Evolutionary conservation across 140 eudicot species (phyloP).

Genomic region (Oenanthe javanica): DNA sequence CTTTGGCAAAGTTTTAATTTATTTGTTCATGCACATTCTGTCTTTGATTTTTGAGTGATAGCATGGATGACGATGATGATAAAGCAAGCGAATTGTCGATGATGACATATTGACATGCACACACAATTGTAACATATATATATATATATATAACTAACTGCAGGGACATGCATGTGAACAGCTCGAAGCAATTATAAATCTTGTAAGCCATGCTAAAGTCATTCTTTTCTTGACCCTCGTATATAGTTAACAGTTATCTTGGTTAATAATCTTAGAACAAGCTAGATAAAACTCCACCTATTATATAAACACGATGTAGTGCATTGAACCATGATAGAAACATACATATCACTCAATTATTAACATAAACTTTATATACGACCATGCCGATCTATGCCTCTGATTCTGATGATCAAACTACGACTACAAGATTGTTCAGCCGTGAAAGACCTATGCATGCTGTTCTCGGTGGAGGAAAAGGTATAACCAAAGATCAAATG

Average conservation of each 20-base stretch:
- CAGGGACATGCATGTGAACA: not conserved
- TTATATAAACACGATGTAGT: slow-evolving; percentile 20
- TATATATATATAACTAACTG: not conserved
- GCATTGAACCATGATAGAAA: not conserved
- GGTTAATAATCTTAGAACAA: slow-evolving; percentile 40
- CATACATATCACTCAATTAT: not conserved
- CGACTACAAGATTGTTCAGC: slow-evolving; percentile 37
- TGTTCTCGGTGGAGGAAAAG: slow-evolving; percentile 70
- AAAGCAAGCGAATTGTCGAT: too few species aligned
- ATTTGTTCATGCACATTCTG: not conserved
- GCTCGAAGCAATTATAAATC: slow-evolving; percentile 1
- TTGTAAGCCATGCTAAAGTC: slow-evolving; percentile 47
- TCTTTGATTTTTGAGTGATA: not conserved
- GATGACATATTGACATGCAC: too few species aligned
- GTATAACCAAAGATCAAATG: slow-evolving; percentile 17
- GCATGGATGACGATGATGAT: not conserved
- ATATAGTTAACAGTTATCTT: slow-evolving; percentile 20
- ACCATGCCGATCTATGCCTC: slow-evolving; percentile 64
- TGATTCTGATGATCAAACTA: slow-evolving; percentile 41
- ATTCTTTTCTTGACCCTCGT: slow-evolving; percentile 53
- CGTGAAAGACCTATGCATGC: slow-evolving; percentile 54
- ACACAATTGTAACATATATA: too few species aligned
- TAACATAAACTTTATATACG: not conserved
- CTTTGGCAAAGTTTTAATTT: too few species aligned
- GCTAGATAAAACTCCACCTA: not conserved